A percentile compares a stretch with the other conserved stretches of the same genome.
Evolutionary conservation across 2,329 filamentous ascomycete genomes (phyloP).

Genomic region (Aureobasidium sp.): DNA sequence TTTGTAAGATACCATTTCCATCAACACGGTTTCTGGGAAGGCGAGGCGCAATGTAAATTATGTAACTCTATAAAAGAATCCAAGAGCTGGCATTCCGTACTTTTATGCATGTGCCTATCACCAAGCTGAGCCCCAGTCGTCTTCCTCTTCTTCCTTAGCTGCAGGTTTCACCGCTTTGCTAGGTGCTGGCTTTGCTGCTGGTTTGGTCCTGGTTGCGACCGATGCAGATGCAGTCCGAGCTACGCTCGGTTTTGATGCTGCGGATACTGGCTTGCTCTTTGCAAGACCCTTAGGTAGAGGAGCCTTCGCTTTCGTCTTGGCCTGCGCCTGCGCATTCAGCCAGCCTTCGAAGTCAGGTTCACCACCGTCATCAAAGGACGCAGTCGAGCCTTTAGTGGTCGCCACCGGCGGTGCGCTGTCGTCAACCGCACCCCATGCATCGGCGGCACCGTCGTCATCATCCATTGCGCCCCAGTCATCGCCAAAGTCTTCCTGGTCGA

Average conservation of each 20-base stretch:
- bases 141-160: constrained; percentile 33
- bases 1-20: constrained; percentile 11
- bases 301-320: constrained; percentile 60
- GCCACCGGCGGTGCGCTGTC: constrained; percentile 33
- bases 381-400: constrained; percentile 21
- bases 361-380: constrained; percentile 68
- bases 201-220: not conserved
- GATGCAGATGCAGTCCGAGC: not conserved
- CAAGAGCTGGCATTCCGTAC: constrained; percentile 3
- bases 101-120: constrained; percentile 18
- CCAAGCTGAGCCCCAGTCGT: constrained; percentile 35
- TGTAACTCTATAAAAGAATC: constrained; percentile 12
- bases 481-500: constrained; percentile 50
- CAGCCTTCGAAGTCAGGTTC: constrained; percentile 96
- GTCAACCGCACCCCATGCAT: constrained; percentile 42
- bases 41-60: constrained; percentile 14
- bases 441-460: constrained; percentile 53
- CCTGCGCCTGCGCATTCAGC: constrained; percentile 76
- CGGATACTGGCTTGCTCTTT: constrained; percentile 47
- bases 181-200: constrained; percentile 25
- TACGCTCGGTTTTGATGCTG: constrained; percentile 24
- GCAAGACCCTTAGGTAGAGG: constrained; percentile 74
- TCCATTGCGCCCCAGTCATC: constrained; percentile 67
- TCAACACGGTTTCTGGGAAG: not conserved
- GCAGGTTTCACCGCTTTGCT: constrained; percentile 25